Evolutionary conservation across 495 filamentous ascomycete genomes (phyloP), one percentile per base, ranked within the genome.

Genomic region (Podospora pseudocomata): DNA sequence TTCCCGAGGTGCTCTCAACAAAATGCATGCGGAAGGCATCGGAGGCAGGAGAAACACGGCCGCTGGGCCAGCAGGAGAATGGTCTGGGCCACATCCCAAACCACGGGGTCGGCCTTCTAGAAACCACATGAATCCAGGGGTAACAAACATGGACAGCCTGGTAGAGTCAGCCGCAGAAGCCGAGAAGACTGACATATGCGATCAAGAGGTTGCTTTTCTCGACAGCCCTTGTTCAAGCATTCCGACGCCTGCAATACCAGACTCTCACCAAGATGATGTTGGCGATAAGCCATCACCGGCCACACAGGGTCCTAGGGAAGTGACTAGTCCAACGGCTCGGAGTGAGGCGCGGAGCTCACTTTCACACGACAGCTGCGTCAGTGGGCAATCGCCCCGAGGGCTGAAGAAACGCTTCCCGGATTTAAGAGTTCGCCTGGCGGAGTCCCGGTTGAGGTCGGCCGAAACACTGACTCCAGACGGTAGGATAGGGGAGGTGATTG

Each of bases 351-450:
- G 61, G 7, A 68, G 66, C 26, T 69, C 67, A 3, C 53, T 72
- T 49, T 66, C 71, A 11, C 26, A 55, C 13, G 69, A 65, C 16
- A 60, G 34, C 56, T 44, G 56, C n/a, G 58, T 68, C 7, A 70
- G 72, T 53, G 68, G 60, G 3, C 65, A 67, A 15, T 68, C 68
- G 0, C 56, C 70, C 1, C 68, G 67, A 9, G 65, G 69, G 16
- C 62, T 75, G 64, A 69, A 66, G 23, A 76, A 69, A 54, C 70
- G 70, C 0, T n/a, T 77, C 23, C 73, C 75, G 6, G 66, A 74
- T 23, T 57, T 77, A 1, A 67, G 70, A 3, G 63, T 67, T 4
- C 72, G 68, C 3, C 65, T 73, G 18, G 67, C 54, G 4, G 73
- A 73, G 44, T 63, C 70, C 4, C 66, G 73, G 18, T 7, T 71